Evolutionary conservation across 306 rosid species (phyloP).

Genomic region (Dalbergia cultrata): DNA sequence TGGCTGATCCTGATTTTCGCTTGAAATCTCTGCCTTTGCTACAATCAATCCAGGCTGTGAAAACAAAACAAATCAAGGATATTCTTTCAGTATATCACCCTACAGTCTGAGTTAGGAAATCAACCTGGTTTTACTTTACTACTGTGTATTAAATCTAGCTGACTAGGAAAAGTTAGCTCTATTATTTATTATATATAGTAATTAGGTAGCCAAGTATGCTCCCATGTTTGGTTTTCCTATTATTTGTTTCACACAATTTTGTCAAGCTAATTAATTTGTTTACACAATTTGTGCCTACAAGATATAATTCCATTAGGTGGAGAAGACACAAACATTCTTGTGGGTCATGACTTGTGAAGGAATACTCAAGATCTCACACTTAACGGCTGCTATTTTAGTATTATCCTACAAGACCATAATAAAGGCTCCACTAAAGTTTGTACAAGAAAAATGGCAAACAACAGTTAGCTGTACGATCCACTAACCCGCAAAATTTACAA

Average conservation of each 20-base stretch:
- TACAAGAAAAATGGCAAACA: background rate
- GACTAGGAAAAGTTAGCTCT: conserved; percentile 18
- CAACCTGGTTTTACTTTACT: conserved; percentile 16
- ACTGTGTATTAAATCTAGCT: background rate
- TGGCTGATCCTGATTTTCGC: conserved; percentile 80
- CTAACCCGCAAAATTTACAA: background rate
- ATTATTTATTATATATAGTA: conserved; percentile 3
- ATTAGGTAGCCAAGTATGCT: conserved; percentile 23
- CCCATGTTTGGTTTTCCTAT: conserved; percentile 7
- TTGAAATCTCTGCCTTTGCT: conserved; percentile 57
- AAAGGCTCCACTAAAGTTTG: background rate
- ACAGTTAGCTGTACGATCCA: background rate
- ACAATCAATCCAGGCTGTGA: conserved; percentile 72
- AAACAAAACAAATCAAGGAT: conserved; percentile 38
- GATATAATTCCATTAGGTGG: background rate
- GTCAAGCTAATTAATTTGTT: conserved; percentile 21
- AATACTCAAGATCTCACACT: background rate
- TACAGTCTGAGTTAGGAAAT: conserved; percentile 4
- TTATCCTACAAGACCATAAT: background rate
- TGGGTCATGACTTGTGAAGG: background rate
- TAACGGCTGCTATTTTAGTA: background rate
- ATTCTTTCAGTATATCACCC: background rate
- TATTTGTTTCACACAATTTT: conserved; percentile 19
- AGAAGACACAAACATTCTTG: conserved; percentile 23
- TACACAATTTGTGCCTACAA: background rate